Conservation (phyloP, 768 basidiomycete species). For the Boletus bicolor region DNA sequence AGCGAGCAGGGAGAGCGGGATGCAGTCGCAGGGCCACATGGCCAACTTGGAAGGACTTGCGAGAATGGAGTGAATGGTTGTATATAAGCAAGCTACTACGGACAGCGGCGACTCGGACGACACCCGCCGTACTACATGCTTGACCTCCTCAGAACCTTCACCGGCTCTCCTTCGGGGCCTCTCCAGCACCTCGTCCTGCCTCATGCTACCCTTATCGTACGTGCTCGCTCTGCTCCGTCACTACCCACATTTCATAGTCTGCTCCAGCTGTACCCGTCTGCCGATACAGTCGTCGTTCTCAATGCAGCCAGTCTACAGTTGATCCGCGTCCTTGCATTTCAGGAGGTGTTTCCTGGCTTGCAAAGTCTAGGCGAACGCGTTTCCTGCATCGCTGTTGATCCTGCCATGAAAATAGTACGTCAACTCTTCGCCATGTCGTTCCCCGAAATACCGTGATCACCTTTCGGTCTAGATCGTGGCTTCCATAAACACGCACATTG, state of each 20-base stretch:
- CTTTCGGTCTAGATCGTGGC: slow-evolving; percentile 59
- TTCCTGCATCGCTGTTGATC: slow-evolving; percentile 66
- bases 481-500: slow-evolving; percentile 62
- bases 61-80: neutral
- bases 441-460: slow-evolving; percentile 6
- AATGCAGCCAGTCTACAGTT: slow-evolving; percentile 66
- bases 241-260: neutral
- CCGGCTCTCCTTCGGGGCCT: slow-evolving; percentile 50
- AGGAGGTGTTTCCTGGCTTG: slow-evolving; percentile 74
- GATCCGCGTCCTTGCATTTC: slow-evolving; percentile 70
- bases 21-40: slow-evolving; percentile 35
- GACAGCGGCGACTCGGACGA: neutral
- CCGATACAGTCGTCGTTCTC: slow-evolving; percentile 65
- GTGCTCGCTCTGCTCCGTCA: slow-evolving; percentile 23
- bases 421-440: neutral
- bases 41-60: neutral
- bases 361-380: slow-evolving; percentile 44
- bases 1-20: slow-evolving; percentile 35
- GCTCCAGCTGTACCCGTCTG: slow-evolving; percentile 66
- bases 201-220: slow-evolving; percentile 56
- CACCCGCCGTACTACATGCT: slow-evolving; percentile 36
- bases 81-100: slow-evolving; percentile 11
- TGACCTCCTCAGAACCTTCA: slow-evolving; percentile 43
- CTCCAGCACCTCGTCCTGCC: slow-evolving; percentile 58
- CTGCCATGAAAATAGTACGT: slow-evolving; percentile 78